A percentile compares a stretch with the other conserved stretches of the same genome.
phyloP scores from a whole-genome alignment of 805 yeast species.

The Kazachstania psychrophila region DNA sequence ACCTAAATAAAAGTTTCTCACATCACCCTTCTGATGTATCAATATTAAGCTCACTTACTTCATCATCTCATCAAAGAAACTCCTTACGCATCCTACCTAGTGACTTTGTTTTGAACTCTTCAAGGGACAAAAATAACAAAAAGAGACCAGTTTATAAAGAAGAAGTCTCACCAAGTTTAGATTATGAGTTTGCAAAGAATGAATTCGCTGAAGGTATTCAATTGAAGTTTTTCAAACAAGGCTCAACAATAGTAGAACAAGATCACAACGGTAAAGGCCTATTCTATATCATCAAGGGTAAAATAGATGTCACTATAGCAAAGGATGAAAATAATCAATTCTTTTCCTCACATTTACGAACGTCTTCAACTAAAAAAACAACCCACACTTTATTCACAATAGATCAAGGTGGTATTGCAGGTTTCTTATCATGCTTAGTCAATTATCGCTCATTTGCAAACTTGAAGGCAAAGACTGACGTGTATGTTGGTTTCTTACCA shows the following conservation, averaged over 20 bases:
- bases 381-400: slow-evolving; percentile 41
- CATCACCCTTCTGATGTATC: slow-evolving; percentile 12
- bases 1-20: background rate
- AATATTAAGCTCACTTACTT: slow-evolving; percentile 10
- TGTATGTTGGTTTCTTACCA: slow-evolving; percentile 65
- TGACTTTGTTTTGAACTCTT: slow-evolving; percentile 14
- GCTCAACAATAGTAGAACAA: slow-evolving; percentile 50
- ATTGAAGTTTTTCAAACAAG: slow-evolving; percentile 44
- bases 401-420: slow-evolving; percentile 74
- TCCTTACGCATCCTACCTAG: slow-evolving; percentile 22
- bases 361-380: slow-evolving; percentile 3
- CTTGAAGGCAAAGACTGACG: slow-evolving; percentile 50
- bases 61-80: slow-evolving; percentile 13
- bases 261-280: slow-evolving; percentile 64
- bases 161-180: slow-evolving; percentile 24
- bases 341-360: no score
- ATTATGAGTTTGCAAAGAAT: slow-evolving; percentile 42
- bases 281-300: slow-evolving; percentile 72
- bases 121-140: slow-evolving; percentile 7
- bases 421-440: slow-evolving; percentile 71
- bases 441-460: slow-evolving; percentile 73
- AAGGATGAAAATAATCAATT: no score
- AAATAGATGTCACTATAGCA: slow-evolving; percentile 44
- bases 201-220: slow-evolving; percentile 55
- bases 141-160: slow-evolving; percentile 14